Base-by-base conservation (phyloP, 768 basidiomycete genomes). In the Goffeauzyma gilvescens region DNA sequence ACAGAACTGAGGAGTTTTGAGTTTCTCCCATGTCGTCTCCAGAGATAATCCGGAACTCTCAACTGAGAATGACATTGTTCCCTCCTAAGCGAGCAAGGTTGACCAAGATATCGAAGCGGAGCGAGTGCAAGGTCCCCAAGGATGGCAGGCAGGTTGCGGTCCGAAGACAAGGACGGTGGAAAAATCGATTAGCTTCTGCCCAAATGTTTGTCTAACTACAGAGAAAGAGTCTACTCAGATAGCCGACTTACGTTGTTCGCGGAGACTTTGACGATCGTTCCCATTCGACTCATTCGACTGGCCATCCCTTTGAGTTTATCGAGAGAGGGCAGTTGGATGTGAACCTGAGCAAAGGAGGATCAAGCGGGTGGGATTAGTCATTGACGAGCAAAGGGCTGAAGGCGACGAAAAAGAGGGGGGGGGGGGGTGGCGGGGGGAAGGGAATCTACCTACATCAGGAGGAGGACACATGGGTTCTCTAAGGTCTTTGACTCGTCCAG, bases 381-480 rank as follows among this genome's bases (percentile, higher is more conserved):
- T 20, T 23, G 14, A 38, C 18, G 15, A 27, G 25, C 25, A 25
- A 8, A 5, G 6, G 23, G 7, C 5, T 14, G 18, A 27, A n/a
- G n/a, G n/a, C n/a, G n/a, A n/a, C n/a, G n/a, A n/a, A n/a, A n/a
- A n/a, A n/a, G n/a, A n/a, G n/a, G n/a, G n/a, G n/a, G n/a, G n/a
- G n/a, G n/a, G n/a, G n/a, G n/a, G n/a, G n/a, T n/a, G n/a, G n/a
- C n/a, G n/a, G n/a, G n/a, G n/a, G n/a, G 21, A 21, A 13, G 39
- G 5, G 8, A 6, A 8, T 17, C 9, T 21, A 44, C 62, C 50
- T 34, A 63, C 62, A 48, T 63, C 62, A 0, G 62, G 62, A 30
- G 53, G 53, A n/a, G 62, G 62, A 49, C 62, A 63, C 4, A 60
- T 22, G 1, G 62, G 62, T 42, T 63, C 62, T 23, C 54, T 55